A percentile compares a stretch with the other conserved stretches of the same genome.
These are phyloP conservation scores for Phyllostachys edulis DNA, from an alignment of 176 grass and related monocot species.

Conservation along the genomic window DNA sequence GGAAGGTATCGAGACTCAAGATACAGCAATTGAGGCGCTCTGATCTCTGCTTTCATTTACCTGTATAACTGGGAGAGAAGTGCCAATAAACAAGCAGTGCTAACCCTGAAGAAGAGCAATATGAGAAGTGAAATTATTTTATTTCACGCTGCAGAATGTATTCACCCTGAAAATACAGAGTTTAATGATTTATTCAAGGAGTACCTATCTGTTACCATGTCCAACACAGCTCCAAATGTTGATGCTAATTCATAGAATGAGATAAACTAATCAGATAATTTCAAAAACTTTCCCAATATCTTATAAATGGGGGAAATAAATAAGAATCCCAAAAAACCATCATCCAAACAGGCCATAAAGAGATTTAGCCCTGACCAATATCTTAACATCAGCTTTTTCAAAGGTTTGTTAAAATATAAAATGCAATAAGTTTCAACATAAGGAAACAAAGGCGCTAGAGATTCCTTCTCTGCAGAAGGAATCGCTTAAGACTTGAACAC, in stretches of 20 bases:
- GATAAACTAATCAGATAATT: slow-evolving; percentile 30
- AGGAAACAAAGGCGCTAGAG: background rate
- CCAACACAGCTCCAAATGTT: slow-evolving; percentile 97
- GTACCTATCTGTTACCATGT: slow-evolving; percentile 99
- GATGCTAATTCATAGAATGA: slow-evolving; percentile 63
- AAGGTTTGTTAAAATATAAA: background rate
- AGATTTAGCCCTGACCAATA: background rate
- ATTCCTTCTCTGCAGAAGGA: background rate
- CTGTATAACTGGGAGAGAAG: slow-evolving; percentile 93
- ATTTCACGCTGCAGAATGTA: slow-evolving; percentile 20
- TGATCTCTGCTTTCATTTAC: slow-evolving; percentile 34
- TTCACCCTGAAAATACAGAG: slow-evolving; percentile 9
- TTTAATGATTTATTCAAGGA: slow-evolving; percentile 28
- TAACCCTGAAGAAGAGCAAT: slow-evolving; percentile 71
- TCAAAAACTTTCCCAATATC: background rate
- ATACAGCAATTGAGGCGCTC: background rate
- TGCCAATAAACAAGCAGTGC: slow-evolving; percentile 88
- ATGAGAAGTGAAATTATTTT: slow-evolving; percentile 18
- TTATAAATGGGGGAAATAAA: slow-evolving; percentile 1
- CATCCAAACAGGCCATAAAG: background rate
- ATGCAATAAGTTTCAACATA: background rate
- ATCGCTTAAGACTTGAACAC: background rate
- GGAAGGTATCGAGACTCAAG: background rate
- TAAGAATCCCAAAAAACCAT: background rate
- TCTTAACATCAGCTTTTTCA: background rate